Conservation (phyloP, 352 stramenopile genomes). For the Achlya hypogyna region DNA sequence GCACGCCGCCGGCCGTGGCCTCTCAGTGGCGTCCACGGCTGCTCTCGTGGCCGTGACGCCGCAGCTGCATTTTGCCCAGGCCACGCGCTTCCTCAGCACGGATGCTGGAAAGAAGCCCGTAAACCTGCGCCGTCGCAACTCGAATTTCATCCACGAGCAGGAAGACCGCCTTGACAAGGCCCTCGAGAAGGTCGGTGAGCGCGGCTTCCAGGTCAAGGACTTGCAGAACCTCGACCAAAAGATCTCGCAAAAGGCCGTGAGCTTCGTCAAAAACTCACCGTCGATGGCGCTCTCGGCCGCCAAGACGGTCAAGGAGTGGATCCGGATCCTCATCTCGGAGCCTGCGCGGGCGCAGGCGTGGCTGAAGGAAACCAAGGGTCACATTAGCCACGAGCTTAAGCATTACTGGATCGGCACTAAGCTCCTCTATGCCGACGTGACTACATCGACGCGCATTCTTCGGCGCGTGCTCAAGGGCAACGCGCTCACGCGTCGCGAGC, state of each 20-base stretch:
- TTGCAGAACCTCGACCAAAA: slow-evolving; percentile 65
- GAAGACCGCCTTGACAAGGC: slow-evolving; percentile 71
- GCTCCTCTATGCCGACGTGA: slow-evolving; percentile 93
- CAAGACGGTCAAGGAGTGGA: slow-evolving; percentile 44
- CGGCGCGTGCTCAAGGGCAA: slow-evolving; percentile 87
- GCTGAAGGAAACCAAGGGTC: slow-evolving; percentile 58
- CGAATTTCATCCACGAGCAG: slow-evolving; percentile 3
- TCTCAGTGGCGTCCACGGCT: neutral
- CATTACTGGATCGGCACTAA: slow-evolving; percentile 97
- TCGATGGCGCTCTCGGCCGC: slow-evolving; percentile 44
- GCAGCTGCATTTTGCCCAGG: neutral
- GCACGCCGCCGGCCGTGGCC: neutral
- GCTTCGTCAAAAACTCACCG: slow-evolving; percentile 58
- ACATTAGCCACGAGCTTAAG: slow-evolving; percentile 86
- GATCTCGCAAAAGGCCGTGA: slow-evolving; percentile 52
- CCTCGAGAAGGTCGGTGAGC: slow-evolving; percentile 69
- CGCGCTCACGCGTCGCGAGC: slow-evolving; percentile 90
- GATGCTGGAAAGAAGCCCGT: neutral
- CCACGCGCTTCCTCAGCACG: slow-evolving; percentile 10
- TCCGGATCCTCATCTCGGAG: slow-evolving; percentile 55
- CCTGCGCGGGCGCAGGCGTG: slow-evolving; percentile 52
- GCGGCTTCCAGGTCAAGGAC: slow-evolving; percentile 46
- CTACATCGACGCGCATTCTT: slow-evolving; percentile 90
- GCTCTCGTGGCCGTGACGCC: neutral
- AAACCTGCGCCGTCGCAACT: neutral